These are phyloP conservation scores for Epichloe gansuensis DNA, from an alignment of 2,329 filamentous ascomycete genomes.

Conservation along the genomic window DNA sequence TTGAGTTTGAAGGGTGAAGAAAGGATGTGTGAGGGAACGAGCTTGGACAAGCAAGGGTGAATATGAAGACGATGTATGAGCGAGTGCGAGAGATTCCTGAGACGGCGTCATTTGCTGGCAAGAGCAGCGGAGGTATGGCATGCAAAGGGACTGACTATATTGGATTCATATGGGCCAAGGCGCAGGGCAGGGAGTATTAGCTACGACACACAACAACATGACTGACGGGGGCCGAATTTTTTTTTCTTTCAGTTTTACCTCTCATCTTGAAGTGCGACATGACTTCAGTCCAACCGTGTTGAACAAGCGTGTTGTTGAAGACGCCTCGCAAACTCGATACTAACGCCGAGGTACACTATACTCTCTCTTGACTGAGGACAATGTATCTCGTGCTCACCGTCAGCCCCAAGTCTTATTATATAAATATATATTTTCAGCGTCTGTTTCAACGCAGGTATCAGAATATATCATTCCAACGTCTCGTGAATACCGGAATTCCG, in stretches of 20 bases:
- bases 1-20: slow-evolving; percentile 31
- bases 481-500: too few species aligned
- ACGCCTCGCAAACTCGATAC: too few species aligned
- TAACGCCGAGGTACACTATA: too few species aligned
- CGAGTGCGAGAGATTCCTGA: slow-evolving; percentile 3
- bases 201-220: background rate
- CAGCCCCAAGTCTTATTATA: too few species aligned
- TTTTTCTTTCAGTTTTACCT: too few species aligned
- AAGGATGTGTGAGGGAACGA: background rate
- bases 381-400: too few species aligned
- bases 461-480: too few species aligned
- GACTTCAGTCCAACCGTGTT: too few species aligned
- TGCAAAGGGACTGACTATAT: background rate
- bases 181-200: background rate
- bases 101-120: background rate
- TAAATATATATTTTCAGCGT: slow-evolving; percentile 21
- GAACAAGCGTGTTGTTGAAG: too few species aligned
- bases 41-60: background rate
- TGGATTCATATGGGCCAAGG: background rate
- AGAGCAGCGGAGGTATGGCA: background rate
- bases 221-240: background rate
- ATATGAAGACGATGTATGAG: slow-evolving; percentile 8
- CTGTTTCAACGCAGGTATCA: too few species aligned
- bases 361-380: too few species aligned
- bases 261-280: too few species aligned